Base-by-base conservation (phyloP, 805 yeast species). In the Wickerhamiella shivajii region DNA sequence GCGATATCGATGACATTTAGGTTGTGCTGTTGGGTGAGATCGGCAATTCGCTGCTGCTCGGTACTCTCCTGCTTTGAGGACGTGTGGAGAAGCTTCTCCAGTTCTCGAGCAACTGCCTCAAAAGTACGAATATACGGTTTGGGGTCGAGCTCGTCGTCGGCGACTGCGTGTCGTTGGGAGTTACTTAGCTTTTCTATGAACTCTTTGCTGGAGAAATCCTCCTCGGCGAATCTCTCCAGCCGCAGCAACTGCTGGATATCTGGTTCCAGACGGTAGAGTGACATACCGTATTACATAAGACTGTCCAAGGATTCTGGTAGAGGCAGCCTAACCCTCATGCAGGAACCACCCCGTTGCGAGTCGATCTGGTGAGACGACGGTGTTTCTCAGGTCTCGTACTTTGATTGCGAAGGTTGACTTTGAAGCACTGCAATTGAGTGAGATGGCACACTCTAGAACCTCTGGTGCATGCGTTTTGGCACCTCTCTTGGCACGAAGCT, bases 91-190 rank as follows among this genome's bases (percentile, higher is more conserved):
- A 90, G 56, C 31, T 62, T 63, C 45, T 71, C 69, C 42, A 87
- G 59, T 47, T 81, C 87, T 29, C 72, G 64, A 28, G 84, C 59
- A 2, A 90, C 80, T 1, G 85, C 72, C 51, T 87, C 96, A 53
- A 90, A 85, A 0, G 94, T 81, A 44, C 95, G 69, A 29, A 87
- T 87, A 51, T 80, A 90, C 2, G 97, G 97, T 48, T 81, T 83
- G 1, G 97, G 95, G 49, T 90, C 95, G 35, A 83, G 55, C 9
- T 58, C 54, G 42, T 37, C 38, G 34, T 41, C 47, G 19, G 38
- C 46, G 15, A 40, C 38, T 21, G 48, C 43, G 31, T 47, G 47
- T 27, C 68, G 61, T 42, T 77, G 79, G 47, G 74, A 77, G 47
- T 72, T 71, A 40, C 85, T 70, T 43, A 85, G 59, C 47, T 71